phyloP scores from a whole-genome alignment of 345 rosid genomes.

The Rhodamnia argentea region DNA sequence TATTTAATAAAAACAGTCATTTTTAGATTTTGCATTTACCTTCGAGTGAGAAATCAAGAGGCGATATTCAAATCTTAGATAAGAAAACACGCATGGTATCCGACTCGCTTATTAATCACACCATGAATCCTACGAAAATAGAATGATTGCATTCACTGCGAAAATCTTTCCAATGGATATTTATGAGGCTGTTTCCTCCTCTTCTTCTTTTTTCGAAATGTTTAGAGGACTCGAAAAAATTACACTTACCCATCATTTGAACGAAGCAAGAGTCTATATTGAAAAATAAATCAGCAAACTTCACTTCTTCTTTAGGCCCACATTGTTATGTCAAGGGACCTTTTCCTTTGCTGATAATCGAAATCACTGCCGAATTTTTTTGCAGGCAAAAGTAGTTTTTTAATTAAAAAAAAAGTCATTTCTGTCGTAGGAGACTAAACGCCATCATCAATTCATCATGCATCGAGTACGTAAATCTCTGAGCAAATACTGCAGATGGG shows the following conservation, averaged over 20 bases:
- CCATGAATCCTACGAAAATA: neutral
- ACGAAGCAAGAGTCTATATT: too few relatives aligned
- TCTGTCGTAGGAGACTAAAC: neutral
- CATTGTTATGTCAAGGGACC: neutral
- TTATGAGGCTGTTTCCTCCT: neutral
- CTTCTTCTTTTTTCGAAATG: neutral
- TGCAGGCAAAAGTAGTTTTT: neutral
- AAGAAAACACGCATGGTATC: neutral
- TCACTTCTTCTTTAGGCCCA: neutral
- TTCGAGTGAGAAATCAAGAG: neutral
- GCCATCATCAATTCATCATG: neutral
- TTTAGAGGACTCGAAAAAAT: too few relatives aligned
- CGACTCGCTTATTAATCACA: neutral
- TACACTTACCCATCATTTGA: neutral
- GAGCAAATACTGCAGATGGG: neutral
- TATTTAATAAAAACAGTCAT: neutral
- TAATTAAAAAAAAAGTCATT: neutral
- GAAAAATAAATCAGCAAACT: neutral
- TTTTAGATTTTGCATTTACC: neutral
- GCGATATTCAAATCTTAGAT: neutral
- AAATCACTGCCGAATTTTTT: neutral
- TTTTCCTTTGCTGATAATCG: neutral
- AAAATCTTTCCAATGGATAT: neutral
- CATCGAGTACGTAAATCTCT: neutral
- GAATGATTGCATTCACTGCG: neutral